Percentiles rank a stretch among this genome's conserved stretches.
These are phyloP conservation scores for Phytophthora podocarpi DNA, from an alignment of 352 stramenopile genomes.

Conservation along the genomic window DNA sequence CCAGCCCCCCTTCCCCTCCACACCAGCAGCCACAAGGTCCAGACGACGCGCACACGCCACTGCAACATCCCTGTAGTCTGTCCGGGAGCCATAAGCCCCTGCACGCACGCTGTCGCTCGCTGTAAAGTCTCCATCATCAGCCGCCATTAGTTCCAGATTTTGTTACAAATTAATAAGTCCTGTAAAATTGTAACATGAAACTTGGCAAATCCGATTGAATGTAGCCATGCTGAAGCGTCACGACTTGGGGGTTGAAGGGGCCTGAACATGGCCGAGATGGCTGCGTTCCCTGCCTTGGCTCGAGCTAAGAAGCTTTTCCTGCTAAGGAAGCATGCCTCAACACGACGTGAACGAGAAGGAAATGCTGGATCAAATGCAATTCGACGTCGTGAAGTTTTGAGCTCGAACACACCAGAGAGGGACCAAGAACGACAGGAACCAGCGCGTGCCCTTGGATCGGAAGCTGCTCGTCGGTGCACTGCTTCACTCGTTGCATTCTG, in stretches of 20 bases:
- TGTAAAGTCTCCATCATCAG: constrained; percentile 30
- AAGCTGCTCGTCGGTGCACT: constrained; percentile 2
- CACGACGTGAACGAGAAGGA: not conserved
- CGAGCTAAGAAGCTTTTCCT: constrained; percentile 38
- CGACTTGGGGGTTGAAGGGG: not conserved
- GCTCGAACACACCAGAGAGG: not conserved
- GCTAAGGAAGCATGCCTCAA: not conserved
- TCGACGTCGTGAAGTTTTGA: not conserved
- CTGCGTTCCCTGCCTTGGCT: constrained; percentile 31
- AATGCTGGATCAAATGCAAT: not conserved
- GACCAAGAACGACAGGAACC: not conserved
- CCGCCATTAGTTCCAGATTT: constrained; percentile 4
- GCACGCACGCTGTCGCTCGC: constrained; percentile 29
- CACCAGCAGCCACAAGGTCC: not conserved
- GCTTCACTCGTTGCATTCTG: constrained; percentile 18
- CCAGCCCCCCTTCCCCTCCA: constrained; percentile 26
- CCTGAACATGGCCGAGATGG: not conserved
- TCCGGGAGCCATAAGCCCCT: not conserved
- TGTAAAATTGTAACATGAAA: no score
- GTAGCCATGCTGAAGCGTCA: constrained; percentile 24
- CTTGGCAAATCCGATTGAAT: constrained; percentile 3
- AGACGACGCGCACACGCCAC: constrained; percentile 5
- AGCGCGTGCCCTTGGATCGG: not conserved
- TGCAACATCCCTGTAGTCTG: not conserved
- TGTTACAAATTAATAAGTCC: no score